A percentile compares a stretch with the other conserved stretches of the same genome.
Evolutionary conservation across 2,329 filamentous ascomycete genomes (phyloP).

Genomic region (Escovopsis sp.): DNA sequence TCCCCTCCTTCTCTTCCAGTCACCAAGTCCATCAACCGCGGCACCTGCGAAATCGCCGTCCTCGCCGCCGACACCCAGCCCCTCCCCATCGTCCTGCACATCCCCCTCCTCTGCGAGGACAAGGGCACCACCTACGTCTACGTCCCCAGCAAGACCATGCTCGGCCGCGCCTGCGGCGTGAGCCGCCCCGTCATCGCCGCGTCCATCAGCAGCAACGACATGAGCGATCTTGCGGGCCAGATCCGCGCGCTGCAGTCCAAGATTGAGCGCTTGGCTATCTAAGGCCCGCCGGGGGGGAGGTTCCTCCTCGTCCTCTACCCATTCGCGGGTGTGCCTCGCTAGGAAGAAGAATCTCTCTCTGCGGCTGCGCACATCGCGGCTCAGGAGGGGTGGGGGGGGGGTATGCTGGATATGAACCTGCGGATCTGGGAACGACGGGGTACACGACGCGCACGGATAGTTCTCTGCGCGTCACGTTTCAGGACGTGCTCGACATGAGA

Average conservation of each 20-base stretch:
- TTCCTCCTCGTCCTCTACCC: too few relatives aligned
- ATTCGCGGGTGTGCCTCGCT: too few relatives aligned
- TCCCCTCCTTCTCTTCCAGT: conserved; percentile 10
- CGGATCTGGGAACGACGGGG: too few relatives aligned
- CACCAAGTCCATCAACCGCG: conserved; percentile 82
- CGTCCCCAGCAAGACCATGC: conserved; percentile 64
- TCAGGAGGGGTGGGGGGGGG: too few relatives aligned
- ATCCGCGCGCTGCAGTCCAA: conserved; percentile 85
- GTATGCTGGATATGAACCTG: too few relatives aligned
- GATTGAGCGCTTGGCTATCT: conserved; percentile 92
- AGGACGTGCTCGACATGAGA: too few relatives aligned
- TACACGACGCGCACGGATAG: too few relatives aligned
- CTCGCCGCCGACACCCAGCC: conserved; percentile 80
- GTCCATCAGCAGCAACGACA: conserved; percentile 84
- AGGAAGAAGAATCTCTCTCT: too few relatives aligned
- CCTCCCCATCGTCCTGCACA: conserved; percentile 74
- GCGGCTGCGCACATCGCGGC: neutral
- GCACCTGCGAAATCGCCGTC: conserved; percentile 78
- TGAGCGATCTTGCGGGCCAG: conserved; percentile 71
- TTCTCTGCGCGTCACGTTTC: too few relatives aligned
- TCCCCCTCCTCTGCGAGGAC: conserved; percentile 78
- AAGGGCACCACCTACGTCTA: conserved; percentile 54
- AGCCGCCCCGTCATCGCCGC: conserved; percentile 74
- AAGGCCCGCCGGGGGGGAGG: conserved; percentile 18
- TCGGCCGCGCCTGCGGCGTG: conserved; percentile 83